Evolutionary conservation across 2,329 filamentous ascomycete species (phyloP), one percentile per base, ranked within the genome.

Genomic region (Cordyceps pruinosa): DNA sequence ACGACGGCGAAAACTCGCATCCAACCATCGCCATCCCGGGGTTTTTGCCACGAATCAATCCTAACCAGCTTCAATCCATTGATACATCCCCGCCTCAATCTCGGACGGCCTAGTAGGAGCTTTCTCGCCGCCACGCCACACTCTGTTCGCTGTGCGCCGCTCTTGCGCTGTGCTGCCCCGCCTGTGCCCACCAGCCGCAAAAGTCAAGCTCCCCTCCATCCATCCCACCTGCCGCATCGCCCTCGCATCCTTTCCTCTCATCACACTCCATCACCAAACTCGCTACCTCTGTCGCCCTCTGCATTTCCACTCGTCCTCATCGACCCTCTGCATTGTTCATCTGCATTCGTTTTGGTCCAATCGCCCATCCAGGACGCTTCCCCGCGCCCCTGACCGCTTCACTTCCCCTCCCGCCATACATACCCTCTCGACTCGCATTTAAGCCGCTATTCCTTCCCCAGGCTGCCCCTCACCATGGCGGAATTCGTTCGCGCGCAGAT

Each of bases 401-500:
- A 9, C 6, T 21, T 30, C 28, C 25, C 39, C 23, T n/a, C n/a
- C n/a, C n/a, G n/a, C n/a, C n/a, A n/a, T n/a, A n/a, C n/a, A n/a
- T n/a, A n/a, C 28, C 45, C 48, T 28, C 48, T 42, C 32, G 41
- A 41, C 32, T 9, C 32, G n/a, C 13, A 47, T 46, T 46, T 42
- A 47, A 52, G 23, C 39, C 57, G 37, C 51, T 57, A 56, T 52
- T 57, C 50, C 41, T 54, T 47, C 21, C 28, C 25, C 56, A 60
- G 46, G 60, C 44, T 52, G 54, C 61, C 54, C 61, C 65, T 72
- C 83, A 86, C 71, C 73, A 97, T 99, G 94, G 94, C 94, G 74
- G 94, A 99, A 82, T 99, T 99, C 76, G 90, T 99, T 71, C 89
- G 94, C 77, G 92, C 93, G 72, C 93, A 97, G 83, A 97, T 99